Conservation (phyloP, 805 yeast genomes). For the Kodamaea hsintzibuensis region DNA sequence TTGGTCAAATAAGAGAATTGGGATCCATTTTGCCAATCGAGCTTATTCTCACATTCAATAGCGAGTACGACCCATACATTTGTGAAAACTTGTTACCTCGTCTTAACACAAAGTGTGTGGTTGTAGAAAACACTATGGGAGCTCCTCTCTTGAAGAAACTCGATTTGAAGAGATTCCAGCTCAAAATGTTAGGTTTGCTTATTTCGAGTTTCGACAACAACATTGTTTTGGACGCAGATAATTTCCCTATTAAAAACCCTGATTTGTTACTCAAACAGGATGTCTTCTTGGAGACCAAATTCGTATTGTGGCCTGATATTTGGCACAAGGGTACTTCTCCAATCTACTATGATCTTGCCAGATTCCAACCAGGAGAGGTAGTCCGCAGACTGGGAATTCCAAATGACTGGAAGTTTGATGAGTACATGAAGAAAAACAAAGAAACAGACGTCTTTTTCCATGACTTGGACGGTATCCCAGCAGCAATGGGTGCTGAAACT, state of each 20-base stretch:
- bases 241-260: slow-evolving; percentile 37
- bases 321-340: slow-evolving; percentile 46
- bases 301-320: slow-evolving; percentile 43
- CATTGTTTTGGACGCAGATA: slow-evolving; percentile 42
- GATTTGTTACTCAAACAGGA: slow-evolving; percentile 35
- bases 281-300: slow-evolving; percentile 28
- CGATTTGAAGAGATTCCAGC: slow-evolving; percentile 32
- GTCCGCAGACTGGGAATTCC: slow-evolving; percentile 26
- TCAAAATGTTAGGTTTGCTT: slow-evolving; percentile 38
- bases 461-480: slow-evolving; percentile 32
- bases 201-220: slow-evolving; percentile 37
- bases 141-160: slow-evolving; percentile 36
- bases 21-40: slow-evolving; percentile 41
- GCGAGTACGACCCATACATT: slow-evolving; percentile 35
- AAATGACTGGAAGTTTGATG: slow-evolving; percentile 22
- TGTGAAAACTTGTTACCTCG: slow-evolving; percentile 34
- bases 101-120: slow-evolving; percentile 36
- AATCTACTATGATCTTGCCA: slow-evolving; percentile 33
- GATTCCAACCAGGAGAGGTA: slow-evolving; percentile 23
- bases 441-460: slow-evolving; percentile 21
- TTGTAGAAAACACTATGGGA: slow-evolving; percentile 38
- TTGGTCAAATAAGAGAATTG: slow-evolving; percentile 31
- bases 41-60: slow-evolving; percentile 32
- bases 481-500: slow-evolving; percentile 41
- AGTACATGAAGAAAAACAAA: slow-evolving; percentile 7